Evolutionary conservation across 768 basidiomycete genomes (phyloP), one percentile per base, ranked within the genome.

Genomic region (Coprinellus micaceus): DNA sequence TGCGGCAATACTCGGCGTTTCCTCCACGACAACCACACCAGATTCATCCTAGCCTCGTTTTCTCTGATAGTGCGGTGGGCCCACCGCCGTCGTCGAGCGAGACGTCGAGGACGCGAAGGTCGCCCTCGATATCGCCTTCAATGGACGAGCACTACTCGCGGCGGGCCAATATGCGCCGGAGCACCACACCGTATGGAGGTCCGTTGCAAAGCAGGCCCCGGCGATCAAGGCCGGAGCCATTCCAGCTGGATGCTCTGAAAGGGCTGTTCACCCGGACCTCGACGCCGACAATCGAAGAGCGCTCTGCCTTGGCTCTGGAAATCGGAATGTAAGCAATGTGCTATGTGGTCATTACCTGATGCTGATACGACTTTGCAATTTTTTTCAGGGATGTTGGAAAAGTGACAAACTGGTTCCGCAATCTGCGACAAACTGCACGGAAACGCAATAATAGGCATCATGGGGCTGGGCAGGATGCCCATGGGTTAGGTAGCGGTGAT

Each of bases 371-470:
- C n/a, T n/a, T n/a, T n/a, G 26, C 51, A 30, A 63, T 57, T 56
- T 64, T 53, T 58, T 55, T 57, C 64, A 85, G 83, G 89, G 89
- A 92, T 70, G 69, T 91, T 55, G 86, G 84, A 60, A 90, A 89
- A 71, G 89, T 92, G 52, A 90, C 89, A 17, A 92, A 92, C 67
- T 92, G 89, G 89, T 91, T 91, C 77, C 79, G 89, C 33, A 92
- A 92, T 66, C 77, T 91, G 56, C 82, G 89, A 36, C 89, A 92
- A 71, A 88, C 87, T 17, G 80, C 89, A n/a, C 74, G 89, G 41
- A 90, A 85, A 69, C 83, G 89, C 22, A 79, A 81, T 55, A 83
- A 78, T 71, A 81, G 73, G 60, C 67, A 71, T 28, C 72, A 73
- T 52, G 74, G 77, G 62, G 71, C 73, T 25, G 79, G 74, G 58